Base-by-base conservation (phyloP, 345 rosid genomes). In the Clausena lansium region DNA sequence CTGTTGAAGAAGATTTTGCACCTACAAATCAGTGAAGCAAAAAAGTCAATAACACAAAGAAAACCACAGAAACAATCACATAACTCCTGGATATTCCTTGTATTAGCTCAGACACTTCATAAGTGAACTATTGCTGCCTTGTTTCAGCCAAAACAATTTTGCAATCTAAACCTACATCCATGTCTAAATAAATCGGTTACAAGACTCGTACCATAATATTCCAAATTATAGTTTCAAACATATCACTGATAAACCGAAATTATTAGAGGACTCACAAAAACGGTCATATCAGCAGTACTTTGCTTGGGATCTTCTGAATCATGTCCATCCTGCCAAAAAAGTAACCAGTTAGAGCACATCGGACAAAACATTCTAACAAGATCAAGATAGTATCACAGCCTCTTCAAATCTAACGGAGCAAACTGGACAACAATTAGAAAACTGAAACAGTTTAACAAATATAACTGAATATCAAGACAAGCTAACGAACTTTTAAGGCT, bases 281-380 rank as follows among this genome's bases (percentile, higher is more conserved):
- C 88, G 6, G 92, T 87, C 95, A 89, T 87, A 63, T 91, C 95
- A 54, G 88, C 87, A 71, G 90, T 80, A 82, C 86, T 88, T 80
- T 92, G 94, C 86, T 94, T 91, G 7, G 86, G 79, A 73, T 89
- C 92, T 67, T 90, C 97, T 6, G 95, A 86, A 81, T 88, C 93
- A 61, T 93, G 87, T 6, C 94, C 95, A 47, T 93, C 97, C 98
- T 93, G 84, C 79, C 38, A 79, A 10, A 39, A 30, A 9, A 22
- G 25, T n/a, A 22, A 38, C 10, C 74, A 66, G 11, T 58, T 15
- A 13, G 64, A 17, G 22, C 65, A 22, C 13, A 54, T 28, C 30
- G 69, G 35, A 15, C 27, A 15, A 58, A 54, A 67, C 38, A 15
- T 27, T 54, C 39, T 25, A 6, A 50, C 11, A 64, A 47, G 38